A percentile compares a stretch with the other conserved stretches of the same genome.
Conservation (phyloP, 768 basidiomycete species). For the Russula sp. region DNA sequence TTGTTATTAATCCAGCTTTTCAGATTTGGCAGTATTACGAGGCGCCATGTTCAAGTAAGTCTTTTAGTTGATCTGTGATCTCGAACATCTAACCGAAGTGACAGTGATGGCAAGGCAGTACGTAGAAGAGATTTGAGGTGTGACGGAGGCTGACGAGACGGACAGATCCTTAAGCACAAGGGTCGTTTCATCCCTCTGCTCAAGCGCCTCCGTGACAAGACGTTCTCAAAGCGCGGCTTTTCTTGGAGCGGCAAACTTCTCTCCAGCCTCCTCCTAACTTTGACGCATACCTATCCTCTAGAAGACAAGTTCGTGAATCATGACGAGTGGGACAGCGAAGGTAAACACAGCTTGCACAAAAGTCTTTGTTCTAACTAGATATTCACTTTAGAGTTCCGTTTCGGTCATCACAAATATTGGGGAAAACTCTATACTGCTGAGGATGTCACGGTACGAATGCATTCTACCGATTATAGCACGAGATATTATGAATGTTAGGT, state of each 20-base stretch:
- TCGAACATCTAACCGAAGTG: background rate
- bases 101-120: conserved; percentile 52
- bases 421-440: conserved; percentile 66
- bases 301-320: conserved; percentile 80
- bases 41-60: conserved; percentile 78
- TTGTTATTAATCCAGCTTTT: conserved; percentile 12
- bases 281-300: conserved; percentile 73
- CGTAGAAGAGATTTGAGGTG: conserved; percentile 19
- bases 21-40: conserved; percentile 67
- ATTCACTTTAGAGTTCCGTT: conserved; percentile 48
- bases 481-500: conserved; percentile 33
- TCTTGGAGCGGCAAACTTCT: conserved; percentile 75
- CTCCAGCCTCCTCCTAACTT: conserved; percentile 59
- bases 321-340: conserved; percentile 65
- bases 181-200: conserved; percentile 55
- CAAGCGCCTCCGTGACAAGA: conserved; percentile 57
- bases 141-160: conserved; percentile 2
- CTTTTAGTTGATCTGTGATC: background rate
- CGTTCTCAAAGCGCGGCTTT: conserved; percentile 74
- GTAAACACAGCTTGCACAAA: conserved; percentile 31
- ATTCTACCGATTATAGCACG: background rate
- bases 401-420: conserved; percentile 69
- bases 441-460: conserved; percentile 53
- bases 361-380: background rate
- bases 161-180: conserved; percentile 58